Conservation (phyloP, 805 yeast genomes). For the Metschnikowia picachoensis region DNA sequence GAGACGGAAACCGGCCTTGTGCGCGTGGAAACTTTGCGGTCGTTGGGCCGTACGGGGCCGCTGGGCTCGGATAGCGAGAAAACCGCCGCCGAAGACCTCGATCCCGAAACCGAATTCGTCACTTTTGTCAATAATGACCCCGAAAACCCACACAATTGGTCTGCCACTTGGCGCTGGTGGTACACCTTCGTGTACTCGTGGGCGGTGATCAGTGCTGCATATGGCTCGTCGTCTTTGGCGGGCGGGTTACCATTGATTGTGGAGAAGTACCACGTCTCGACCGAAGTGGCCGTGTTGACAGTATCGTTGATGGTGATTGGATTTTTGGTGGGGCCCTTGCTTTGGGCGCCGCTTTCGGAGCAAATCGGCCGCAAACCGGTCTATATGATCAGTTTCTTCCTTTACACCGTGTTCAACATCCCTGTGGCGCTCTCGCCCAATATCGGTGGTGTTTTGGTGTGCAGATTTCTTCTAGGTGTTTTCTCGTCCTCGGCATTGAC, state of each 20-base stretch:
- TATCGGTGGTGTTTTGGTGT: slow-evolving; percentile 73
- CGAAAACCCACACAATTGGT: slow-evolving; percentile 90
- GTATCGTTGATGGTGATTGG: slow-evolving; percentile 89
- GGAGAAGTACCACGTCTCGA: slow-evolving; percentile 63
- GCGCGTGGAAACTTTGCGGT: slow-evolving; percentile 67
- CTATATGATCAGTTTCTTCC: slow-evolving; percentile 68
- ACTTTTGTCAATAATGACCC: slow-evolving; percentile 79
- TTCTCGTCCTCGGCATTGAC: slow-evolving; percentile 80
- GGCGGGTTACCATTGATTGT: slow-evolving; percentile 73
- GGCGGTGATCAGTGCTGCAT: slow-evolving; percentile 85
- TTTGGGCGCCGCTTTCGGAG: slow-evolving; percentile 89
- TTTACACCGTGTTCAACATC: slow-evolving; percentile 76
- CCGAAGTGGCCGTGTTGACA: slow-evolving; percentile 74
- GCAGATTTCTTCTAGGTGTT: slow-evolving; percentile 85
- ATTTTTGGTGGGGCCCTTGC: slow-evolving; percentile 78
- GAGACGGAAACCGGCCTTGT: slow-evolving; percentile 89
- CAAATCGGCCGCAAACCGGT: slow-evolving; percentile 83
- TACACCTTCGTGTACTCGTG: slow-evolving; percentile 67
- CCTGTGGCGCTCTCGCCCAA: slow-evolving; percentile 85
- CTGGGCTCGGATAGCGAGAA: slow-evolving; percentile 18
- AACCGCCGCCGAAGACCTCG: slow-evolving; percentile 32
- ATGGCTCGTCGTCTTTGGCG: slow-evolving; percentile 87
- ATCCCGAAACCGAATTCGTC: slow-evolving; percentile 76
- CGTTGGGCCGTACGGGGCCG: slow-evolving; percentile 51
- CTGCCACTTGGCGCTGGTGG: slow-evolving; percentile 47